Percentiles rank a stretch among this genome's conserved stretches.
Evolutionary conservation across 495 filamentous ascomycete species (phyloP).

Genomic region (Aspergillus egyptiacus): DNA sequence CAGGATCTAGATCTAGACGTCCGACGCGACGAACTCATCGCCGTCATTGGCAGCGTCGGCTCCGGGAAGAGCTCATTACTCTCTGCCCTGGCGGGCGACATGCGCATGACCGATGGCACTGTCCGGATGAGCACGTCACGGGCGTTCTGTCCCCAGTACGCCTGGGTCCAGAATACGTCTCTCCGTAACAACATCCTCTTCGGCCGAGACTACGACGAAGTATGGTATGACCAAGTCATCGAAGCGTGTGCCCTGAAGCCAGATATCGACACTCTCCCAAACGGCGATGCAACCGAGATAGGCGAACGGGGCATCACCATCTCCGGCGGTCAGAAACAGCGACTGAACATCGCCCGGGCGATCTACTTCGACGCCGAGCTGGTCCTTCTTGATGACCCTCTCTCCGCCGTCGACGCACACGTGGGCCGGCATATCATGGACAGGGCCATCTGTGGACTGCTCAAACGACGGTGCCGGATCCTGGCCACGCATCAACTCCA

Average conservation of each 20-base stretch:
- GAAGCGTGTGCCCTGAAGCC: constrained; percentile 52
- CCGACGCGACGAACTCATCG: constrained; percentile 76
- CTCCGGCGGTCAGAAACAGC: constrained; percentile 62
- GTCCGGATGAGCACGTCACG: constrained; percentile 69
- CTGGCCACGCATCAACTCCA: constrained; percentile 93
- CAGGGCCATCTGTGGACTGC: constrained; percentile 81
- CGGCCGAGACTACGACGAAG: constrained; percentile 55
- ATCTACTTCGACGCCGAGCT: constrained; percentile 82
- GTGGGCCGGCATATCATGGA: constrained; percentile 95
- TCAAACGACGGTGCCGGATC: constrained; percentile 83
- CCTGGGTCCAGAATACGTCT: constrained; percentile 93
- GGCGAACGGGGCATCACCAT: constrained; percentile 60
- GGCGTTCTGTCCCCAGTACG: constrained; percentile 91
- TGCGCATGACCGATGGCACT: constrained; percentile 72
- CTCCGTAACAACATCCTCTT: constrained; percentile 88
- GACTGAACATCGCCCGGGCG: constrained; percentile 72
- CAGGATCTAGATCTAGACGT: constrained; percentile 67
- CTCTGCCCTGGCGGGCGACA: constrained; percentile 86
- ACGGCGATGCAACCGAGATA: constrained; percentile 53
- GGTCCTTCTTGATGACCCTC: constrained; percentile 77
- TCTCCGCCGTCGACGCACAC: constrained; percentile 80
- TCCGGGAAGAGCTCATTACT: constrained; percentile 90
- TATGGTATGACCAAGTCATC: constrained; percentile 52
- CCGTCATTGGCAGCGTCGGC: constrained; percentile 86
- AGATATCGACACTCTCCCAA: constrained; percentile 51